These are phyloP conservation scores for Trichosanthes cucumerina DNA, from an alignment of 306 rosid species.

Conservation along the genomic window DNA sequence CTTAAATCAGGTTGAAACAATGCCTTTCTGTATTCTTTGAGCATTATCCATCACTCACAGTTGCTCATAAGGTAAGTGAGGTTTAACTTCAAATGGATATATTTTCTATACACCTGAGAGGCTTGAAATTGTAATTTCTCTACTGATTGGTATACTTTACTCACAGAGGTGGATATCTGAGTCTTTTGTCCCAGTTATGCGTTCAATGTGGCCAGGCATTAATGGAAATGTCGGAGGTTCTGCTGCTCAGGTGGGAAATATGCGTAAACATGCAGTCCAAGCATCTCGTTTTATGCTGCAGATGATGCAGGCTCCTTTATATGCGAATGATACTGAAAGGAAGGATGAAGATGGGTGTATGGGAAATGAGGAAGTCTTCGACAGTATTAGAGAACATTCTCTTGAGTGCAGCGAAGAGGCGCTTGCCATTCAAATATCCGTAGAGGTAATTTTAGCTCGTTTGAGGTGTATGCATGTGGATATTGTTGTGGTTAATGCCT, in stretches of 20 bases:
- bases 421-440: conserved; percentile 71
- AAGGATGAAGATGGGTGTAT: conserved; percentile 28
- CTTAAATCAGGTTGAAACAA: conserved; percentile 65
- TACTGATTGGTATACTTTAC: background rate
- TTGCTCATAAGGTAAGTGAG: conserved; percentile 60
- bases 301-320: conserved; percentile 77
- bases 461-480: background rate
- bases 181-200: conserved; percentile 72
- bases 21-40: conserved; percentile 88
- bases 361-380: conserved; percentile 36
- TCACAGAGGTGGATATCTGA: conserved; percentile 65
- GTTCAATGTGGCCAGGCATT: conserved; percentile 94
- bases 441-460: conserved; percentile 50
- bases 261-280: conserved; percentile 88
- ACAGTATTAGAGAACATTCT: conserved; percentile 38
- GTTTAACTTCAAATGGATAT: conserved; percentile 3
- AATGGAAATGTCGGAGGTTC: conserved; percentile 61
- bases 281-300: conserved; percentile 96
- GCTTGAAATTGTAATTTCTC: background rate
- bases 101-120: background rate
- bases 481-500: background rate
- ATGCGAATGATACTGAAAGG: conserved; percentile 35
- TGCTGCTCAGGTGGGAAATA: conserved; percentile 39
- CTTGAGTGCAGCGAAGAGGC: conserved; percentile 83
- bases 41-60: conserved; percentile 77